phyloP scores from a whole-genome alignment of 371 early-diverging fungal species.

The Chytridium lagenaria region DNA sequence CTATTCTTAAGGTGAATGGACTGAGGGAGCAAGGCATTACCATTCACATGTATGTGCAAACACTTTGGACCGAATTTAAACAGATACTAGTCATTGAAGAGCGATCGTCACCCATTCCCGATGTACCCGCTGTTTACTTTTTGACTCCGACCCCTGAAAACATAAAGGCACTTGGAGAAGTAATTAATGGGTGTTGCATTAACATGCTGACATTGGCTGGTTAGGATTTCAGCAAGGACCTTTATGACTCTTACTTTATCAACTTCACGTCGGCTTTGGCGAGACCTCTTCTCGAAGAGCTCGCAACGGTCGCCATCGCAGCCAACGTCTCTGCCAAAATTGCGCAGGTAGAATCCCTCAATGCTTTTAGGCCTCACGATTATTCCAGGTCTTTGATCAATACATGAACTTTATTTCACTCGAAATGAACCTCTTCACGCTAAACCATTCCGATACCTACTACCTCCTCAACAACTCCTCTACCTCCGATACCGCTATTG shows the following conservation, averaged over 20 bases:
- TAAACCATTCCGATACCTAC: conserved; percentile 85
- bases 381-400: conserved; percentile 92
- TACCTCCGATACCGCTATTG: conserved; percentile 80
- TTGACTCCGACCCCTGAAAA: conserved; percentile 89
- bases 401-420: conserved; percentile 93
- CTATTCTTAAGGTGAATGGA: conserved; percentile 96
- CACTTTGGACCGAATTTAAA: background rate
- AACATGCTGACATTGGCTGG: background rate
- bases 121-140: conserved; percentile 99
- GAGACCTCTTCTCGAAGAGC: conserved; percentile 89
- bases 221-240: conserved; percentile 85
- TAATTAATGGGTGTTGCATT: conserved; percentile 28
- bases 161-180: conserved; percentile 79
- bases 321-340: conserved; percentile 76
- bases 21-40: conserved; percentile 98
- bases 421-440: conserved; percentile 94
- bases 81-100: conserved; percentile 61
- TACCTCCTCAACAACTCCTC: conserved; percentile 77
- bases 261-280: conserved; percentile 92
- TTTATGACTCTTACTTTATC: conserved; percentile 96
- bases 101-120: conserved; percentile 85
- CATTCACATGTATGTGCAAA: conserved; percentile 84
- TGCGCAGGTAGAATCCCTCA: conserved; percentile 64
- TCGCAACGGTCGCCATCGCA: conserved; percentile 81
- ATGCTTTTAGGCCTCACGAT: conserved; percentile 13